Conservation (phyloP, 805 yeast genomes). For the Candida yuanshanica region DNA sequence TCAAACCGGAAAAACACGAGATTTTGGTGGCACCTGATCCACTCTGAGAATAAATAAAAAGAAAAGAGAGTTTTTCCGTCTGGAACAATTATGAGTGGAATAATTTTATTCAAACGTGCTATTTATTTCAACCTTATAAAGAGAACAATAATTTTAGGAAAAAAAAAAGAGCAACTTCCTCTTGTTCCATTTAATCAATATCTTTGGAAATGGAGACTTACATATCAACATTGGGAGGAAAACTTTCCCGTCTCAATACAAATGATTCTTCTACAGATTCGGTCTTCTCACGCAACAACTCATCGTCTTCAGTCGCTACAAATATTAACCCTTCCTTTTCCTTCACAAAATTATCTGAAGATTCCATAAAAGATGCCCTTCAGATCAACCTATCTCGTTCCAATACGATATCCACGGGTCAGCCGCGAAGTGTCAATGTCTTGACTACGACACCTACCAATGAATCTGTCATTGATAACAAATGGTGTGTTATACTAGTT, state of each 20-base stretch:
- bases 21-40: neutral
- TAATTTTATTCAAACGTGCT: no score
- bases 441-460: slow-evolving; percentile 24
- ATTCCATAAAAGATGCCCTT: slow-evolving; percentile 12
- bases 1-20: neutral
- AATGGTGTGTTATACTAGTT: slow-evolving; percentile 63
- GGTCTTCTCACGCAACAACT: slow-evolving; percentile 21
- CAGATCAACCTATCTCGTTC: slow-evolving; percentile 10
- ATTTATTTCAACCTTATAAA: no score
- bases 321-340: neutral
- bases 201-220: neutral
- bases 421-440: slow-evolving; percentile 16
- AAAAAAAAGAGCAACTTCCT: no score
- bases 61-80: neutral
- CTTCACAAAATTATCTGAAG: neutral
- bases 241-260: slow-evolving; percentile 17
- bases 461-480: slow-evolving; percentile 26
- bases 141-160: no score
- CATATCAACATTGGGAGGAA: slow-evolving; percentile 7
- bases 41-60: neutral
- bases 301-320: slow-evolving; percentile 20
- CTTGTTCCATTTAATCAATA: no score
- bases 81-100: neutral
- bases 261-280: slow-evolving; percentile 18
- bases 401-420: slow-evolving; percentile 10